phyloP scores from a whole-genome alignment of 192 early-diverging fungal species.

The Coemansia reversa region DNA sequence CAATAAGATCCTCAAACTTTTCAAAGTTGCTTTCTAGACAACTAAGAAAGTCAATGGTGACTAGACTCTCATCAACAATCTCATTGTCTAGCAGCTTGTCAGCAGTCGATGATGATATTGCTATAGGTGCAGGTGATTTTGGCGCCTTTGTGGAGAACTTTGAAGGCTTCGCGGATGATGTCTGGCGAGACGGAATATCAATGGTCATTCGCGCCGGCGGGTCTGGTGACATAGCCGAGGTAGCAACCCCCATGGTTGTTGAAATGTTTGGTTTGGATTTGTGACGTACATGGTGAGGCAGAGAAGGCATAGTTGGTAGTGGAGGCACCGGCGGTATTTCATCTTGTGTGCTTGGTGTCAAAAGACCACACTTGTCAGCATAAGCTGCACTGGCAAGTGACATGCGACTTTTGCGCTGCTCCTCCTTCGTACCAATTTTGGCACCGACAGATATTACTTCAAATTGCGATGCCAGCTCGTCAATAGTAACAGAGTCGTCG shows the following conservation, averaged over 20 bases:
- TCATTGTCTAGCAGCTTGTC: constrained; percentile 47
- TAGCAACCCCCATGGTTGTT: not conserved
- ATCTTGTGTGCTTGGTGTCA: constrained; percentile 19
- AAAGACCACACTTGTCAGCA: constrained; percentile 9
- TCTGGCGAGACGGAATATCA: constrained; percentile 22
- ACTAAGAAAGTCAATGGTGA: constrained; percentile 48
- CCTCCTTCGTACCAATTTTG: constrained; percentile 49
- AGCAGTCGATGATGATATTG: constrained; percentile 28
- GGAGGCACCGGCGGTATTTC: constrained; percentile 23
- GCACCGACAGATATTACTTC: constrained; percentile 42
- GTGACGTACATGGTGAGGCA: constrained; percentile 10
- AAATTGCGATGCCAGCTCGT: constrained; percentile 52
- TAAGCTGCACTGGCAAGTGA: constrained; percentile 31
- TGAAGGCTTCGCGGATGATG: not conserved
- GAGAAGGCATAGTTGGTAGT: constrained; percentile 13
- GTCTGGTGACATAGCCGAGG: constrained; percentile 2
- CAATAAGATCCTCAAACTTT: constrained; percentile 34
- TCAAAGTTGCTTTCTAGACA: constrained; percentile 42
- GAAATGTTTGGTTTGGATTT: constrained; percentile 9
- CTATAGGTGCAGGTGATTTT: constrained; percentile 17
- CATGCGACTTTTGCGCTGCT: constrained; percentile 50
- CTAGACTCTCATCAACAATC: constrained; percentile 42
- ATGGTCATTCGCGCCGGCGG: constrained; percentile 35
- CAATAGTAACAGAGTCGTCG: constrained; percentile 38
- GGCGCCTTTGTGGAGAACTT: not conserved